phyloP scores from a whole-genome alignment of 352 stramenopile genomes.

The Pythium vanterpoolii region DNA sequence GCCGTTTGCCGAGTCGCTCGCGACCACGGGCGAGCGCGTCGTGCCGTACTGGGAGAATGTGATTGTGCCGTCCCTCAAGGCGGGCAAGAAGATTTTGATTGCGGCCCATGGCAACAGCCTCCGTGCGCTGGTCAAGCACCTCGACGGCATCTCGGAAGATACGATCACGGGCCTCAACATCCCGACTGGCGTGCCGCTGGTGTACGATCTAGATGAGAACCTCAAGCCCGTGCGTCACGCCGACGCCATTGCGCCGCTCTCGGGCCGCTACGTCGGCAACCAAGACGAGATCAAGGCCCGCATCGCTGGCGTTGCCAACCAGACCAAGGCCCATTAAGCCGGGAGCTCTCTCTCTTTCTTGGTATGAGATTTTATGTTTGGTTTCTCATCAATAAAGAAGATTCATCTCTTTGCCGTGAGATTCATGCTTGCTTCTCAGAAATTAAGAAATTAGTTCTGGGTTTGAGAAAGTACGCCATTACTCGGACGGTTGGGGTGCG shows the following conservation, averaged over 20 bases:
- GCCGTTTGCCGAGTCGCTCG: conserved; percentile 92
- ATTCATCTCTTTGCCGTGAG: too few relatives aligned
- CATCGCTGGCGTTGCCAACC: conserved; percentile 96
- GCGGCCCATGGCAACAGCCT: conserved; percentile 98
- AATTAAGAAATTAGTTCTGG: background rate
- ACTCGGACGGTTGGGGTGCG: background rate
- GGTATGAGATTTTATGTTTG: too few relatives aligned
- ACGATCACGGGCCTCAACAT: conserved; percentile 98
- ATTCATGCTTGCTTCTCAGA: too few relatives aligned
- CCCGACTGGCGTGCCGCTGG: conserved; percentile 92
- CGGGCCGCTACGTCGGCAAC: conserved; percentile 88
- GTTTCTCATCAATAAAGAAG: too few relatives aligned
- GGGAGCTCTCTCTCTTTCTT: background rate
- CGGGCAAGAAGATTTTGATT: conserved; percentile 96
- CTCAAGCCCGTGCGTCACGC: conserved; percentile 93
- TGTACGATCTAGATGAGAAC: conserved; percentile 98
- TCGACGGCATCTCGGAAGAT: conserved; percentile 97
- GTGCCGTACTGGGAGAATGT: conserved; percentile 94
- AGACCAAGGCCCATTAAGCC: conserved; percentile 89
- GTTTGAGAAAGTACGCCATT: background rate
- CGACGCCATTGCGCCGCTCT: conserved; percentile 89
- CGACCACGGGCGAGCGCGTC: conserved; percentile 92
- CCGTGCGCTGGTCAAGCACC: conserved; percentile 97
- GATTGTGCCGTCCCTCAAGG: conserved; percentile 93
- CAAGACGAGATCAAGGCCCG: conserved; percentile 95